A percentile compares a stretch with the other conserved stretches of the same genome.
Conservation (phyloP, 768 basidiomycete genomes). For the Lactarius psammicola region DNA sequence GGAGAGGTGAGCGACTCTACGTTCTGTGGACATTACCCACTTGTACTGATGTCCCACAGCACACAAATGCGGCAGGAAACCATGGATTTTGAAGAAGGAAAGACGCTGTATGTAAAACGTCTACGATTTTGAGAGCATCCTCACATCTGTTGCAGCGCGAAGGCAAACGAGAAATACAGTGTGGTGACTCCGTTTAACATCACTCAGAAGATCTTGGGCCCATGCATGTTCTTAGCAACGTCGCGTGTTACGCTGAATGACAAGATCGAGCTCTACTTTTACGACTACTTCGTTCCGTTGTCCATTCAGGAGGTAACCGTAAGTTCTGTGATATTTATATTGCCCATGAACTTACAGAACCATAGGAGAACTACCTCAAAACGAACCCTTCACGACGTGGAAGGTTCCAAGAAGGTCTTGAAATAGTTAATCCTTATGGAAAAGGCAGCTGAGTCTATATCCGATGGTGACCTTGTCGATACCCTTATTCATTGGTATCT, state of each 20-base stretch:
- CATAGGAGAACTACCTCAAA: slow-evolving; percentile 92
- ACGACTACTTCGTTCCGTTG: slow-evolving; percentile 91
- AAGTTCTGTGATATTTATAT: slow-evolving; percentile 13
- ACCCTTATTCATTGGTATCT: slow-evolving; percentile 86
- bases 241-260: slow-evolving; percentile 79
- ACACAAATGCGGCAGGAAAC: slow-evolving; percentile 66
- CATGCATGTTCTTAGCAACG: slow-evolving; percentile 84
- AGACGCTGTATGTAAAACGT: slow-evolving; percentile 67
- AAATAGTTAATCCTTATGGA: slow-evolving; percentile 81
- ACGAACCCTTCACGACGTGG: slow-evolving; percentile 65
- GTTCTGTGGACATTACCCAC: background rate
- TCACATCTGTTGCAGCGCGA: slow-evolving; percentile 39
- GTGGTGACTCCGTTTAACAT: slow-evolving; percentile 92
- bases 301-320: slow-evolving; percentile 97
- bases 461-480: slow-evolving; percentile 93
- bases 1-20: slow-evolving; percentile 41
- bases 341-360: background rate
- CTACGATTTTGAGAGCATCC: background rate
- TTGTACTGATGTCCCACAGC: slow-evolving; percentile 34
- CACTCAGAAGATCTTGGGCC: slow-evolving; percentile 84
- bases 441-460: slow-evolving; percentile 86
- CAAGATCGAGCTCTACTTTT: slow-evolving; percentile 96
- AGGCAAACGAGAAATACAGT: slow-evolving; percentile 89
- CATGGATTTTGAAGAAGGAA: slow-evolving; percentile 92
- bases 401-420: slow-evolving; percentile 61